phyloP scores from a whole-genome alignment of 164 flowering plant genomes.

The Platanus orientalis region DNA sequence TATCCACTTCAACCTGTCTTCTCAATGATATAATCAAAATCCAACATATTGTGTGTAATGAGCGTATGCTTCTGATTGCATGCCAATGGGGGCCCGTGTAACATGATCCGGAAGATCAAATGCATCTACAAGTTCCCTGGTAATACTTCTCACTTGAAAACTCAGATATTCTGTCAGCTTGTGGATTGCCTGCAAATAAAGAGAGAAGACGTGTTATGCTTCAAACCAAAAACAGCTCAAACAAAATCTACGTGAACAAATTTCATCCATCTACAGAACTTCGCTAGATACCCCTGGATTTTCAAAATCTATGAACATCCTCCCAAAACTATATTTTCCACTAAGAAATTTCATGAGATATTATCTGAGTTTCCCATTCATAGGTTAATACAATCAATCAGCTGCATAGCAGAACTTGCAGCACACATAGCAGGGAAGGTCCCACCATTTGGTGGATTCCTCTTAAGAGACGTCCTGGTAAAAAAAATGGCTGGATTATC shows the following conservation, averaged over 20 bases:
- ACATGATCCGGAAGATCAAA: conserved; percentile 85
- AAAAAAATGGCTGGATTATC: too few species aligned
- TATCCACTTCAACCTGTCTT: too few species aligned
- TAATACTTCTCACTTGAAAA: conserved; percentile 77
- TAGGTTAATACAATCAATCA: too few species aligned
- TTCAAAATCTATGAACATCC: too few species aligned
- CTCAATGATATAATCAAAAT: conserved; percentile 26
- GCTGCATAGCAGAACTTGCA: too few species aligned
- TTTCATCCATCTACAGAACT: not conserved
- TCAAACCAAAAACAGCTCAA: not conserved
- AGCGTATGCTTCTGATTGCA: conserved; percentile 72
- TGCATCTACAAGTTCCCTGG: conserved; percentile 76
- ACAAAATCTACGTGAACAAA: not conserved
- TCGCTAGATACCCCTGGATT: too few species aligned
- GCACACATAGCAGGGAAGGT: too few species aligned
- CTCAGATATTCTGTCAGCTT: conserved; percentile 85
- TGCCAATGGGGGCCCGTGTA: conserved; percentile 78
- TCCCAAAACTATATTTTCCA: too few species aligned
- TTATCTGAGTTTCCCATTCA: too few species aligned
- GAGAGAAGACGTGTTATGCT: not conserved
- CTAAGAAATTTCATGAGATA: too few species aligned
- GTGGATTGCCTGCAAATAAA: conserved; percentile 77
- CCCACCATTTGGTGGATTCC: too few species aligned
- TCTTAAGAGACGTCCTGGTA: too few species aligned
- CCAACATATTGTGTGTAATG: conserved; percentile 77